These are phyloP conservation scores for Alisma plantagoaquatica DNA, from an alignment of 106 monocot species.

Conservation along the genomic window DNA sequence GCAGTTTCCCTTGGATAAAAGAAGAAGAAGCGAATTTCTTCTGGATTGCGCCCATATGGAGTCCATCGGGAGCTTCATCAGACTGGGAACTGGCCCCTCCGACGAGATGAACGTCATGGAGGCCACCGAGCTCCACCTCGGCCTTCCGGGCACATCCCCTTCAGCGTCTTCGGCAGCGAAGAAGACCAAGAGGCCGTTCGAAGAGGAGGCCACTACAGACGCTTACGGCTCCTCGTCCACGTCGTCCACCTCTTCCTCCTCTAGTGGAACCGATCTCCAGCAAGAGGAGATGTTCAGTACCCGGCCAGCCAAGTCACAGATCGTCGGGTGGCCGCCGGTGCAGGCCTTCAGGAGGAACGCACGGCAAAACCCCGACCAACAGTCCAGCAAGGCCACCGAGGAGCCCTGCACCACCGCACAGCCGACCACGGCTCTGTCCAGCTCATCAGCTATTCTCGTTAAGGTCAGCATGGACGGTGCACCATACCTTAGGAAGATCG, in stretches of 20 bases:
- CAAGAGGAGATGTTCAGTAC: constrained; percentile 8
- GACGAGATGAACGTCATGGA: constrained; percentile 20
- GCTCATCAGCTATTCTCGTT: constrained; percentile 33
- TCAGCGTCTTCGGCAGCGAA: background rate
- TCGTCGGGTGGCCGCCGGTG: constrained; percentile 88
- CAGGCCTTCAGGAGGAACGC: constrained; percentile 32
- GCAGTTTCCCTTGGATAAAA: background rate
- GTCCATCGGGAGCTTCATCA: background rate
- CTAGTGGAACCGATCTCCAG: background rate
- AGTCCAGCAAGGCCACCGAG: too few relatives aligned
- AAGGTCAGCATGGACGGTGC: constrained; percentile 91
- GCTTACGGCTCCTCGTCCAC: background rate
- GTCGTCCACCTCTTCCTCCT: background rate
- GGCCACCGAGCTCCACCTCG: constrained; percentile 66
- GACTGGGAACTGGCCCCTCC: too few relatives aligned
- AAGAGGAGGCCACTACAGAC: background rate
- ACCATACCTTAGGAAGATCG: constrained; percentile 74
- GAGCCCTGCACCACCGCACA: too few relatives aligned
- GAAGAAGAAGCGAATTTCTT: background rate
- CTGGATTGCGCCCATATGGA: background rate
- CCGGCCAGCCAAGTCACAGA: constrained; percentile 30
- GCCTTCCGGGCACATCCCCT: constrained; percentile 36
- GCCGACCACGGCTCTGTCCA: constrained; percentile 15
- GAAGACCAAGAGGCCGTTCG: constrained; percentile 19
- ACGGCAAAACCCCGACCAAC: too few relatives aligned